These are phyloP conservation scores for Chlamydomonas reinhardtii DNA, from an alignment of 163 green algal genomes.

Conservation along the genomic window DNA sequence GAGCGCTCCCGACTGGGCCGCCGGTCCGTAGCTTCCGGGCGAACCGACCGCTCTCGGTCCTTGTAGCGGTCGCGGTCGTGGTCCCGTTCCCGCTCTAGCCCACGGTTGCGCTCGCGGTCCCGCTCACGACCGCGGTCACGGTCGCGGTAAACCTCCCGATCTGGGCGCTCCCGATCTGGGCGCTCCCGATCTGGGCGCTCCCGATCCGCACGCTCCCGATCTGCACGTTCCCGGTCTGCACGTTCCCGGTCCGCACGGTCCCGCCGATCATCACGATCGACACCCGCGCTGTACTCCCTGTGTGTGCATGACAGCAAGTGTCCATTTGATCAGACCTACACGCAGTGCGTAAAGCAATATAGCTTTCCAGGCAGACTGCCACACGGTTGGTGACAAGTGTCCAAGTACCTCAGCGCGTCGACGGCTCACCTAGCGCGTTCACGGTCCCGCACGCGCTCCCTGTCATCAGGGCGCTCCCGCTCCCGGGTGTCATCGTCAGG, in stretches of 20 bases:
- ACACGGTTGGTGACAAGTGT: too few relatives aligned
- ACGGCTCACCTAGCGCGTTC: not conserved
- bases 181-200: not conserved
- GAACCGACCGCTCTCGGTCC: not conserved
- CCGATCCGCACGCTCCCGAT: not conserved
- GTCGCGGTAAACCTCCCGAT: not conserved
- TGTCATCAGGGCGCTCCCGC: not conserved
- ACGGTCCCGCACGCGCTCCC: not conserved
- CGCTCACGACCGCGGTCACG: not conserved
- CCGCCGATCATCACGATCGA: not conserved
- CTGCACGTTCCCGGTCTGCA: not conserved
- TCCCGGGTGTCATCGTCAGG: not conserved
- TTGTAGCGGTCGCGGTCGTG: conserved; percentile 2
- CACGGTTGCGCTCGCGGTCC: not conserved
- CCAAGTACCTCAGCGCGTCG: too few relatives aligned
- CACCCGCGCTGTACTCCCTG: not conserved
- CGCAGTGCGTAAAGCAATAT: too few relatives aligned
- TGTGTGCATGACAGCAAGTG: too few relatives aligned
- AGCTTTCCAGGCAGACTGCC: too few relatives aligned
- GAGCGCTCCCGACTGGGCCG: not conserved
- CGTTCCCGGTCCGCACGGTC: not conserved
- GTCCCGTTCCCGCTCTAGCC: not conserved
- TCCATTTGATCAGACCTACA: too few relatives aligned
- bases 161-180: not conserved
- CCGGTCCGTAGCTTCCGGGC: not conserved